A percentile compares a stretch with the other conserved stretches of the same genome.
Conservation (phyloP, 768 basidiomycete species). For the Collybia sordida region DNA sequence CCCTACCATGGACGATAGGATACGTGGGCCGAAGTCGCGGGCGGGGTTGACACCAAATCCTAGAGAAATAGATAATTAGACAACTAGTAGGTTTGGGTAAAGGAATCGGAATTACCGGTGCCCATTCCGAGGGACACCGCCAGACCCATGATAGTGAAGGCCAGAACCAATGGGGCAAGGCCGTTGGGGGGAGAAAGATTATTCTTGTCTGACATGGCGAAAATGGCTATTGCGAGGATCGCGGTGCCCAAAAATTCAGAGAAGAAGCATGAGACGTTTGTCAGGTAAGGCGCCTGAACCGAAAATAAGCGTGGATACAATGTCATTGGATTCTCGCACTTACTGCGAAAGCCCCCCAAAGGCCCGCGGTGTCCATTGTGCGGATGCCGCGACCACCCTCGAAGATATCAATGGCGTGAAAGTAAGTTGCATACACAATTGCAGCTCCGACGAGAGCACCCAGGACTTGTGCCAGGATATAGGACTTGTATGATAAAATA, state of each 20-base stretch:
- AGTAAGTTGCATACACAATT: slow-evolving; percentile 65
- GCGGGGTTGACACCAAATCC: slow-evolving; percentile 40
- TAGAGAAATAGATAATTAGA: background rate
- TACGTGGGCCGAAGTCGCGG: slow-evolving; percentile 54
- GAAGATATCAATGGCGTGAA: slow-evolving; percentile 63
- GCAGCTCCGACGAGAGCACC: slow-evolving; percentile 63
- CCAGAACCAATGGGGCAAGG: slow-evolving; percentile 55
- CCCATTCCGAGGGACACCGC: slow-evolving; percentile 60
- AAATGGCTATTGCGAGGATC: slow-evolving; percentile 52
- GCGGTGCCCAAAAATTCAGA: slow-evolving; percentile 57
- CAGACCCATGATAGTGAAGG: slow-evolving; percentile 56
- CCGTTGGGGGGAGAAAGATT: slow-evolving; percentile 50
- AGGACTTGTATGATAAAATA: slow-evolving; percentile 24
- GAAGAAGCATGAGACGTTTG: slow-evolving; percentile 37
- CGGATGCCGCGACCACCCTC: slow-evolving; percentile 62
- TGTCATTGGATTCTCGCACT: slow-evolving; percentile 15
- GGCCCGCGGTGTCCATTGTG: slow-evolving; percentile 53
- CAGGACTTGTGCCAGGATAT: slow-evolving; percentile 62
- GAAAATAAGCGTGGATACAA: background rate
- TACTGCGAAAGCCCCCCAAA: slow-evolving; percentile 64
- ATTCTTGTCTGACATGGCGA: slow-evolving; percentile 49
- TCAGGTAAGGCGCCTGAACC: slow-evolving; percentile 35
- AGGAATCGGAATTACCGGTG: slow-evolving; percentile 31
- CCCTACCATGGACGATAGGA: slow-evolving; percentile 68
- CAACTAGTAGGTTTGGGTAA: background rate